Percentiles rank a stretch among this genome's conserved stretches.
Evolutionary conservation across 164 flowering plant genomes (phyloP).

Genomic region (Aristolochia contorta): DNA sequence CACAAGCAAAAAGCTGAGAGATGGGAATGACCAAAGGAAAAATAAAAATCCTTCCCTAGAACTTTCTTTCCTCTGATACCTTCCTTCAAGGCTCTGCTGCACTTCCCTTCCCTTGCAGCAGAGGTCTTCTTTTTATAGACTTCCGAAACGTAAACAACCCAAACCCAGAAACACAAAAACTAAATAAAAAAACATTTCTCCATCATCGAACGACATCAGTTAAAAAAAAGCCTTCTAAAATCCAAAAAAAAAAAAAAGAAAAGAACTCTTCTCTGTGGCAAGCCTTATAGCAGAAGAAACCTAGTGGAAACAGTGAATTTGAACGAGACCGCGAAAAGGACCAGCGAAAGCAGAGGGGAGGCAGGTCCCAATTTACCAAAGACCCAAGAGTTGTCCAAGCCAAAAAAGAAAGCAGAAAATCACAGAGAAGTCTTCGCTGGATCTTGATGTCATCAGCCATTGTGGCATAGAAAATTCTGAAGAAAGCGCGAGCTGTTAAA

Average conservation of each 20-base stretch:
- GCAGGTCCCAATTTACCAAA: no score
- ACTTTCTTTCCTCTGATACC: slow-evolving; percentile 16
- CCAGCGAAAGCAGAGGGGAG: neutral
- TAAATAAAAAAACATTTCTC: slow-evolving; percentile 3
- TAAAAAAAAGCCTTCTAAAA: slow-evolving; percentile 9
- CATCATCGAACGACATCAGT: neutral
- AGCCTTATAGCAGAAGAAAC: slow-evolving; percentile 17
- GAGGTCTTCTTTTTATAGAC: slow-evolving; percentile 27
- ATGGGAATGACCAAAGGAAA: neutral
- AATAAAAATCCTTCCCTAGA: neutral
- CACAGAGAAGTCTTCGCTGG: neutral
- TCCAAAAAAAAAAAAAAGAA: neutral
- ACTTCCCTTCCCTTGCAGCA: slow-evolving; percentile 21
- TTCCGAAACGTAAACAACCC: slow-evolving; percentile 12
- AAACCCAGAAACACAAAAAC: slow-evolving; percentile 6
- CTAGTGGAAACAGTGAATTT: slow-evolving; percentile 3
- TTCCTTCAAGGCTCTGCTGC: neutral
- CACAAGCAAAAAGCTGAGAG: neutral
- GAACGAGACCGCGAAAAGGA: slow-evolving; percentile 6
- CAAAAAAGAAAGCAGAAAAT: neutral
- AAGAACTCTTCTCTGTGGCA: no score
- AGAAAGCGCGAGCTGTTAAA: no score
- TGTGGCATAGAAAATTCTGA: neutral
- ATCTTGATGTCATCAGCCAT: slow-evolving; percentile 1
- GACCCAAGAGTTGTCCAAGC: neutral